Percentiles rank a stretch among this genome's conserved stretches.
These are phyloP conservation scores for Penicillium taxi DNA, from an alignment of 495 filamentous ascomycete species.

Conservation along the genomic window DNA sequence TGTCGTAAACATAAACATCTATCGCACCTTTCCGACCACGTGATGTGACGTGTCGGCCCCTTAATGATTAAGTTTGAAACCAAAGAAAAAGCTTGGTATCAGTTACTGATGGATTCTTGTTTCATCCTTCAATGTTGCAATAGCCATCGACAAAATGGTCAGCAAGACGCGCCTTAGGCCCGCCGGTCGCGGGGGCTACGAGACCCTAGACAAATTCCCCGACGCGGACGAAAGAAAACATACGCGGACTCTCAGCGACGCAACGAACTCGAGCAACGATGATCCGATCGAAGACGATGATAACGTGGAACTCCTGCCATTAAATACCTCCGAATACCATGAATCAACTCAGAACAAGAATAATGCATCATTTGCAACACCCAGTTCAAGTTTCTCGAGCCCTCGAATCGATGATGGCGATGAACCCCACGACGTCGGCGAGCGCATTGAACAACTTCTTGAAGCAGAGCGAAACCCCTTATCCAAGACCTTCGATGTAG, in stretches of 20 bases:
- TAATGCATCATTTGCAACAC: neutral
- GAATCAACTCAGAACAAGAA: neutral
- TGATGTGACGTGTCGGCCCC: too few species aligned
- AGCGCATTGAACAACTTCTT: slow-evolving; percentile 15
- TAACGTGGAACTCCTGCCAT: slow-evolving; percentile 13
- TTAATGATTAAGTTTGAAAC: too few species aligned
- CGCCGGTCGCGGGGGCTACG: slow-evolving; percentile 5
- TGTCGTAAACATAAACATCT: neutral
- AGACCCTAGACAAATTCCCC: neutral
- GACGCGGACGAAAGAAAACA: neutral
- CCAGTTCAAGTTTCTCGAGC: neutral
- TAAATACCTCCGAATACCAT: neutral
- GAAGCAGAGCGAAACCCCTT: slow-evolving; percentile 7
- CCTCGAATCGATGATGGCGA: slow-evolving; percentile 4
- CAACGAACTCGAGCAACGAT: slow-evolving; percentile 7
- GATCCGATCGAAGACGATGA: slow-evolving; percentile 9
- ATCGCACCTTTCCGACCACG: neutral
- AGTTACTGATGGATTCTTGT: neutral
- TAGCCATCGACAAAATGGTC: slow-evolving; percentile 7
- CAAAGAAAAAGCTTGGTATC: too few species aligned
- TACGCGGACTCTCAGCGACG: neutral
- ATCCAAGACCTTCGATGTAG: slow-evolving; percentile 16
- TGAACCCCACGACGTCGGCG: slow-evolving; percentile 11
- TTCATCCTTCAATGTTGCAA: slow-evolving; percentile 6
- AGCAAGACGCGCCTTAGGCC: slow-evolving; percentile 1